Base-by-base conservation (phyloP, 176 grass and related monocot genomes). In the Cenchrus fungigraminus region DNA sequence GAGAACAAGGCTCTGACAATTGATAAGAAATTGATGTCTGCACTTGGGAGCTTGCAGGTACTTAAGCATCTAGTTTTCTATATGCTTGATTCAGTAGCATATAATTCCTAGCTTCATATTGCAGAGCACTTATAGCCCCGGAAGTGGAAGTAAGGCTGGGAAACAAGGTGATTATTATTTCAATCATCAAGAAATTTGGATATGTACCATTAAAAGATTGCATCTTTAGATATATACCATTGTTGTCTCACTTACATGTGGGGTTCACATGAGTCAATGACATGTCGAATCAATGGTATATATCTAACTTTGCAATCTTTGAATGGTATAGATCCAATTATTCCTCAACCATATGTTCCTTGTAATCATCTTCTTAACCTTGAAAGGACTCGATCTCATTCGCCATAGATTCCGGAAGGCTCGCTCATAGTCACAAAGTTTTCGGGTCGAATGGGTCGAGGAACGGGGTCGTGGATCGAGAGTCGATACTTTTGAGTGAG, bases 21-120 rank as follows among this genome's bases (percentile, higher is more conserved):
- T 58, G 83, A 74, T 79, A 92, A 86, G 45, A 70, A 89, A 29
- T 2, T 92, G 44, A 22, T 86, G 51, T 34, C 46, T 57, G 86
- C 61, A 63, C 61, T 83, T 73, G 79, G 81, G 71, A 78, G 5
- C 34, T 55, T 75, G 12, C 62, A 79, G 78, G 90, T 92, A 72
- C 64, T 87, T 84, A 29, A 58, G 54, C 22, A 2, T 56, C 43
- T 44, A 28, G 10, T 6, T 69, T 82, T 67, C 20, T 81, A 56
- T 51, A 58, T 82, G 25, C 63, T 53, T 78, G 14, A 42, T 85
- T 68, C 8, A 10, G 15, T 74, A 54, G 69, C 73, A 62, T 51
- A 68, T 70, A 79, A 75, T 76, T 67, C 12, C 17, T 47, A 45
- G 40, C 64, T 88, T 80, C 71, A 29, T 63, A 44, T 82, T 70